These are phyloP conservation scores for Perkinsus olseni DNA, from an alignment of 169 alveolate species.

Conservation along the genomic window DNA sequence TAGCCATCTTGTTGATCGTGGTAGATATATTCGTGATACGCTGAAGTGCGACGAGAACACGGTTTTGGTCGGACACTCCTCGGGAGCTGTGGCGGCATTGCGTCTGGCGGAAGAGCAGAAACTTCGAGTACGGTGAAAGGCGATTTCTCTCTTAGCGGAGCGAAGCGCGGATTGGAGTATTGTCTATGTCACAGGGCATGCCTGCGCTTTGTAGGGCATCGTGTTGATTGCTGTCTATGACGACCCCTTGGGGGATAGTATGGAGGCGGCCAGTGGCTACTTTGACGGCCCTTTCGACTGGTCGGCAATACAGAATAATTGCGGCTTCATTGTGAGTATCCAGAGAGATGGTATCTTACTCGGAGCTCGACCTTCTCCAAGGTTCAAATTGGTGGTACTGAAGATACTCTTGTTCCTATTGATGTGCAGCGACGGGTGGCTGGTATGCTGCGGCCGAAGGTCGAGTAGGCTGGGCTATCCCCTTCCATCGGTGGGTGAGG, in stretches of 20 bases:
- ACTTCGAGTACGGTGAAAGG: background rate
- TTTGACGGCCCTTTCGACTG: background rate
- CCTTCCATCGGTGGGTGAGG: background rate
- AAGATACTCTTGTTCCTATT: background rate
- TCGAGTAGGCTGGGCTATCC: background rate
- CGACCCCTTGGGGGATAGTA: background rate
- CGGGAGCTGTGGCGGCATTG: background rate
- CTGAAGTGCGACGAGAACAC: background rate
- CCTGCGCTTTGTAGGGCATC: background rate
- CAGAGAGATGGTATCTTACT: background rate
- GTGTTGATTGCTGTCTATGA: background rate
- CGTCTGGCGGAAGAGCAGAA: background rate
- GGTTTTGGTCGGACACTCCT: background rate
- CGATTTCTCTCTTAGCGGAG: background rate
- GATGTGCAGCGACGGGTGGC: background rate
- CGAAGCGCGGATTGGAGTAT: background rate
- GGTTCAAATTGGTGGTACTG: background rate
- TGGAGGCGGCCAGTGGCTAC: background rate
- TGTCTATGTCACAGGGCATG: too few species aligned
- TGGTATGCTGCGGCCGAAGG: background rate
- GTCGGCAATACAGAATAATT: background rate
- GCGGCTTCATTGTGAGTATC: background rate
- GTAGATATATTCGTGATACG: background rate
- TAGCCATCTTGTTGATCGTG: too few species aligned
- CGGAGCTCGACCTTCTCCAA: background rate